Base-by-base conservation (phyloP, 2,329 filamentous ascomycete genomes). In the Microsporum ferrugineum region DNA sequence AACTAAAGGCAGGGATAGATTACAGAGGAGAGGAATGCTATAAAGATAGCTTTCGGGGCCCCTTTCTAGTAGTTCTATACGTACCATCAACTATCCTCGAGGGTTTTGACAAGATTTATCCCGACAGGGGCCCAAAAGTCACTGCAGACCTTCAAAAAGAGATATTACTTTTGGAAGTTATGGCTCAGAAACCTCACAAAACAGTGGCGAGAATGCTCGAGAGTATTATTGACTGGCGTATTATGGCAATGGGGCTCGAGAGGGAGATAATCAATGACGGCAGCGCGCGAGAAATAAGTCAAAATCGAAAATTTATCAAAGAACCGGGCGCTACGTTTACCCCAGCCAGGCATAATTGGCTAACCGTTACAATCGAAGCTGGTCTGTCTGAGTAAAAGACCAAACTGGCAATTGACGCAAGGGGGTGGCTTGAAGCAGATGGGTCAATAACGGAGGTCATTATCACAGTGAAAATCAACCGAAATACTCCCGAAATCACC, bases 401-500 rank as follows among this genome's bases (percentile, higher is more conserved):
- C 45, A 60, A 60, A 14, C 33, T 60, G 5, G 45, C 43, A 4
- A 53, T 60, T 5, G 58, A 60, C 31, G 58, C 58, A 3, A 17
- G 38, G 34, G 45, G 58, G 14, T 60, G 58, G 58, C 27, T 60
- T 2, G 58, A 60, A 39, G 5, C 33, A 36, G 33, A 36, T 6
- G 43, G 4, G 4, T 60, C 58, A 8, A 34, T 17, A 12, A 41
- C 17, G 2, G 29, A 60, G n/a, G 12, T 31, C 17, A 45, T 55
- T 17, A 10, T 60, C 7, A 60, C 58, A 3, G 33, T 41, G 5
- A 55, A 55, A 10, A 29, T 60, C n/a, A 27, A 55, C 29, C 43
- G 58, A 6, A 55, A 51, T 3, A 2, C 58, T 27, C 58, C 47
- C 2, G 14, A 34, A 29, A 34, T 60, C 34, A 39, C 29, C 1